A percentile compares a stretch with the other conserved stretches of the same genome.
phyloP scores from a whole-genome alignment of 164 flowering plant species.

The Tetrastigma voinierianum region DNA sequence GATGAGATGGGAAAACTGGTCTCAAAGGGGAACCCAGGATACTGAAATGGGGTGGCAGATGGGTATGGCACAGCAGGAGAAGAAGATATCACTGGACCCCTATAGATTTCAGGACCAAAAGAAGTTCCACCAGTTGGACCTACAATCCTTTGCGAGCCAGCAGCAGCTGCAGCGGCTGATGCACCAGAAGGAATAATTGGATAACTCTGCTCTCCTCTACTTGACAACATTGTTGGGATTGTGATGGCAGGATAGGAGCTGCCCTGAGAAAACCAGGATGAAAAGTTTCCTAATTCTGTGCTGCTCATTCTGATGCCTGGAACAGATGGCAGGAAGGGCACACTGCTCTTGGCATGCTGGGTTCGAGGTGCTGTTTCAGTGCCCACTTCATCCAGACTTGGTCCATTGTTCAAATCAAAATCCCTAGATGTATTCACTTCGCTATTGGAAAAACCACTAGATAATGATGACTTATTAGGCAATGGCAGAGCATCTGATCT shows the following conservation, averaged over 20 bases:
- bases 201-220: slow-evolving; percentile 63
- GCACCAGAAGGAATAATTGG: slow-evolving; percentile 26
- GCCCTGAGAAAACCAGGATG: slow-evolving; percentile 68
- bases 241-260: slow-evolving; percentile 50
- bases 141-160: slow-evolving; percentile 53
- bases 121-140: slow-evolving; percentile 41
- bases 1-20: slow-evolving; percentile 64
- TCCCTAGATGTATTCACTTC: slow-evolving; percentile 50
- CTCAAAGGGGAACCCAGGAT: slow-evolving; percentile 66
- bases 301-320: slow-evolving; percentile 48
- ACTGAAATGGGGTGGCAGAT: slow-evolving; percentile 46
- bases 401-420: slow-evolving; percentile 91
- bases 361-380: slow-evolving; percentile 34
- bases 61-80: slow-evolving; percentile 66
- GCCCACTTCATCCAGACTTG: slow-evolving; percentile 54
- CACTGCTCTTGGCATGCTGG: slow-evolving; percentile 34
- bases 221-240: slow-evolving; percentile 61
- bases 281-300: slow-evolving; percentile 44
- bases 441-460: slow-evolving; percentile 39
- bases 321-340: slow-evolving; percentile 37
- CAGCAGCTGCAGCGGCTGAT: slow-evolving; percentile 20
- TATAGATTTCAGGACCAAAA: slow-evolving; percentile 59
- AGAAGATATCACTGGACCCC: slow-evolving; percentile 76
- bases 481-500: slow-evolving; percentile 35
- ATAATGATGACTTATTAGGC: slow-evolving; percentile 28